Percentiles rank a stretch among this genome's conserved stretches.
These are phyloP conservation scores for Botrytis hyacinthi DNA, from an alignment of 2,329 filamentous ascomycete genomes.

Conservation along the genomic window DNA sequence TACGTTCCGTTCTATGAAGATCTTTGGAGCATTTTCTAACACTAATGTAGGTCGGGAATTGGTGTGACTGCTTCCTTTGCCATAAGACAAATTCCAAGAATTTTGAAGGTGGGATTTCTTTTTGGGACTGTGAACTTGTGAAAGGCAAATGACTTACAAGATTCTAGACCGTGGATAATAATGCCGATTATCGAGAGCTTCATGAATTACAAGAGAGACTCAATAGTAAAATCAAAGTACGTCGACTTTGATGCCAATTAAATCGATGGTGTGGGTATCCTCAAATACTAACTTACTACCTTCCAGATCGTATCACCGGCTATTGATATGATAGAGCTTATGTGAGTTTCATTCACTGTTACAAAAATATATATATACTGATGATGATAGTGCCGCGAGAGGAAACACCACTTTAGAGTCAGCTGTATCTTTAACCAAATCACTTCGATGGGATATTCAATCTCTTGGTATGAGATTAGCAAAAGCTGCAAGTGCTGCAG, in stretches of 20 bases:
- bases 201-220: slow-evolving; percentile 69
- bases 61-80: slow-evolving; percentile 82
- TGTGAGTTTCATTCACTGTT: slow-evolving; percentile 50
- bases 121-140: not conserved
- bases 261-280: not conserved
- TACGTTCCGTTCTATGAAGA: slow-evolving; percentile 26
- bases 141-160: slow-evolving; percentile 6
- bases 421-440: slow-evolving; percentile 77
- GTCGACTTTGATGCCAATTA: slow-evolving; percentile 28
- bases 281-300: not conserved
- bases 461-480: slow-evolving; percentile 73
- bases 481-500: slow-evolving; percentile 63
- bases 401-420: slow-evolving; percentile 82
- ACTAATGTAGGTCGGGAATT: slow-evolving; percentile 62
- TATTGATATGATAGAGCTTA: slow-evolving; percentile 89
- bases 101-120: slow-evolving; percentile 59
- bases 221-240: slow-evolving; percentile 79
- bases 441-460: slow-evolving; percentile 80
- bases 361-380: too few species aligned
- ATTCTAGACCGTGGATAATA: slow-evolving; percentile 64
- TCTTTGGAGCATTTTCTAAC: not conserved
- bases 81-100: slow-evolving; percentile 73
- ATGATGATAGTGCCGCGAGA: slow-evolving; percentile 66
- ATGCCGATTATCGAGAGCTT: slow-evolving; percentile 66
- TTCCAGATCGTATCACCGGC: slow-evolving; percentile 78